Evolutionary conservation across 2,329 filamentous ascomycete genomes (phyloP), one percentile per base, ranked within the genome.

Genomic region (Exserohilum turcica): DNA sequence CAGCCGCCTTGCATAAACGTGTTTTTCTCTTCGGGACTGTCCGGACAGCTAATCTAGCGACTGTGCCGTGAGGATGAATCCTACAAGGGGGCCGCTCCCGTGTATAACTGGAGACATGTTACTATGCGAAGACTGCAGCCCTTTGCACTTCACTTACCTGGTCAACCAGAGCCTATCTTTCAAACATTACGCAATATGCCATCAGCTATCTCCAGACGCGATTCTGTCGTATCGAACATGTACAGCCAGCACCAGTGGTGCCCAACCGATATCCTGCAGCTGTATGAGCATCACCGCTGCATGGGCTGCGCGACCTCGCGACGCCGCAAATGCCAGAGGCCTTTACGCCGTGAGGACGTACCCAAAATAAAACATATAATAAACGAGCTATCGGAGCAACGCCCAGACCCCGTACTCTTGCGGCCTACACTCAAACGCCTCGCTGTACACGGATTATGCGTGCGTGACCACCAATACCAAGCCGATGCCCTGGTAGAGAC

Each of bases 381-480:
- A 3, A 10, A 10, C 3, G 31, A 53, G 2, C n/a, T 66, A 1
- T 52, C 53, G 3, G 37, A 4, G 1, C 29, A 54, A 15, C 19
- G 29, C 1, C 55, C 61, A 2, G 43, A 67, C 27, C 24, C 56
- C n/a, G 39, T 43, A 8, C 16, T 12, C 3, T 46, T 67, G 0
- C 46, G 38, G 3, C 33, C 48, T 6, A n/a, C 40, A 9, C 54
- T 66, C 2, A 3, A 31, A n/a, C 13, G 15, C 5, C 48, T 66
- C 2, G 65, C 65, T 9, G 1, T 18, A 0, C 9, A 42, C 21
- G 52, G 57, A 4, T 54, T 67, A 2, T 59, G 57, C 33, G 8
- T 16, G 3, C 35, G 16, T 5, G 28, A 9, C n/a, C 57, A 57
- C 9, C 46, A 32, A 13, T 9, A 36, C 8, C 54, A 57, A 29